These are phyloP conservation scores for Rhodosporidiobolus sp. DNA, from an alignment of 768 basidiomycete genomes.

Conservation along the genomic window DNA sequence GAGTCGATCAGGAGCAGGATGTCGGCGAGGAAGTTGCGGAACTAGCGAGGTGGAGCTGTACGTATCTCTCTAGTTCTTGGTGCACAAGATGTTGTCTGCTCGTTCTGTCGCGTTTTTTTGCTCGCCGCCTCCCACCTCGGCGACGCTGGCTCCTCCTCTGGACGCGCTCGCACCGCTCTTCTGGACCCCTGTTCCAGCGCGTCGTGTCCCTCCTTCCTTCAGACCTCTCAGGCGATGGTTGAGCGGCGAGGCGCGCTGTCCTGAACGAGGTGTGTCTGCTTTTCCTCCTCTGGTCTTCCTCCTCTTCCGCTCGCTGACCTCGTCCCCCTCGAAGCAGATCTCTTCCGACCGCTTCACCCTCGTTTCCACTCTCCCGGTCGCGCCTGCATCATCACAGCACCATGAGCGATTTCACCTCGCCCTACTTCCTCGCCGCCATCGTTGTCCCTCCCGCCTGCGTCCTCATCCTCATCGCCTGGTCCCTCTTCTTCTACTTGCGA, in stretches of 20 bases:
- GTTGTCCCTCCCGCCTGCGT: slow-evolving; percentile 10
- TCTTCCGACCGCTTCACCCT: background rate
- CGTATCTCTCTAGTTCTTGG: background rate
- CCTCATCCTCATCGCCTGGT: background rate
- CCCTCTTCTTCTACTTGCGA: background rate
- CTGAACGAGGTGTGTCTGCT: too few relatives aligned
- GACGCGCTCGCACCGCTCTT: too few relatives aligned
- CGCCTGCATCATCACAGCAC: background rate
- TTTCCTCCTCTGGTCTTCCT: too few relatives aligned
- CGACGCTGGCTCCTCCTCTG: too few relatives aligned
- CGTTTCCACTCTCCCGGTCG: too few relatives aligned
- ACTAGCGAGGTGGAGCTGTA: background rate
- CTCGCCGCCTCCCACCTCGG: too few relatives aligned
- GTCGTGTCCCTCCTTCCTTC: too few relatives aligned
- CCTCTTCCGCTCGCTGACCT: too few relatives aligned
- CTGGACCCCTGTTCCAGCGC: too few relatives aligned
- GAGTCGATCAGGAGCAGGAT: background rate
- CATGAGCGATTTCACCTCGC: background rate
- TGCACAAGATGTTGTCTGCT: background rate
- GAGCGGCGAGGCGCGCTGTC: too few relatives aligned
- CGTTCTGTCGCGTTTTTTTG: background rate
- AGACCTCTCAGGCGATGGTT: too few relatives aligned
- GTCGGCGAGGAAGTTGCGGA: background rate
- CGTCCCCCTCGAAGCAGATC: too few relatives aligned
- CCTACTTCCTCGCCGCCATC: slow-evolving; percentile 15